These are phyloP conservation scores for Pugionium dolabratum DNA, from an alignment of 345 rosid genomes.

Conservation along the genomic window DNA sequence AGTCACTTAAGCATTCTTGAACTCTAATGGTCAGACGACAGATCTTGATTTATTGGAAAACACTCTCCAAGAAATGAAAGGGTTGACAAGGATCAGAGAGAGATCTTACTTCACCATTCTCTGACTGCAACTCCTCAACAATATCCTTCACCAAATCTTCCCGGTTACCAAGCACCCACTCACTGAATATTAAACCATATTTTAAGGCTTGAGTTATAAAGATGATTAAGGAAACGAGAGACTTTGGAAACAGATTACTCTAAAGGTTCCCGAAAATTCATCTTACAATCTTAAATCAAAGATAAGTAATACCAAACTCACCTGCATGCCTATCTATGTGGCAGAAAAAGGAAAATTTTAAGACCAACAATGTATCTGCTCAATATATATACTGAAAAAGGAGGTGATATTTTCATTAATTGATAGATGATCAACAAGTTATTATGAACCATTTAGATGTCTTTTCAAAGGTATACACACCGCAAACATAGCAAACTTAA, in stretches of 20 bases:
- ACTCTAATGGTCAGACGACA: too few species aligned
- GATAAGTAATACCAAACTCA: background rate
- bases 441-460: conserved; percentile 3
- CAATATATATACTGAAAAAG: background rate
- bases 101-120: conserved; percentile 73
- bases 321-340: conserved; percentile 8
- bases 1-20: too few species aligned
- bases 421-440: background rate
- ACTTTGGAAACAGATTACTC: conserved; percentile 8
- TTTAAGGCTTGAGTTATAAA: conserved; percentile 7
- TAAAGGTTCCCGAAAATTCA: conserved; percentile 2
- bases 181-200: conserved; percentile 49
- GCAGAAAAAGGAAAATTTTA: background rate
- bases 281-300: background rate
- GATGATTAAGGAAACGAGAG: background rate
- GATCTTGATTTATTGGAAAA: background rate
- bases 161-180: conserved; percentile 94
- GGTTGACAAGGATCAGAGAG: conserved; percentile 5
- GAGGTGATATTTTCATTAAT: background rate
- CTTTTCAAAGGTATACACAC: conserved; percentile 1
- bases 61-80: conserved; percentile 21
- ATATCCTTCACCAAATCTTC: conserved; percentile 95
- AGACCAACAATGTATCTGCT: background rate
- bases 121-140: conserved; percentile 65
- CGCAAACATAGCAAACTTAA: background rate